Evolutionary conservation across 139 green algal genomes (phyloP), one percentile per base, ranked within the genome.

Genomic region (Volvox africanus): DNA sequence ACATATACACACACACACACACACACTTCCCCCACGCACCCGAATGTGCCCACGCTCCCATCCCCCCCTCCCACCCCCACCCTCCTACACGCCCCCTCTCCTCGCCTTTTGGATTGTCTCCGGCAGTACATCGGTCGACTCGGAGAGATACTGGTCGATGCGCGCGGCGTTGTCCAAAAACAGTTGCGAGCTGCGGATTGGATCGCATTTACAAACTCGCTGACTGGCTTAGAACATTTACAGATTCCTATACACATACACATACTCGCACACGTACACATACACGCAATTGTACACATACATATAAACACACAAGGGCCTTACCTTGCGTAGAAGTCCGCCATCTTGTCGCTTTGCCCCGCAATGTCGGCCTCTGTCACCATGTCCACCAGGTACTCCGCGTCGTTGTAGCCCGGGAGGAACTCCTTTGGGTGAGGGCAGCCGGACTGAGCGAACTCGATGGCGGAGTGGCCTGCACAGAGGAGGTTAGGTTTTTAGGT

Each of bases 381-480:
- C 76, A 96, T 79, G 68, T 96, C 93, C 65, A 95, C 91, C 80
- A 97, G 81, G 92, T 92, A 96, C 84, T 97, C 95, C 17, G 94
- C 93, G 61, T 95, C 89, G 82, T 95, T 97, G 83, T 93, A 79
- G 28, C 68, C 79, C 18, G 77, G 83, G 68, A 88, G 68, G 76
- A 55, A 91, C 79, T 91, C 90, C 90, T 93, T 93, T 14, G 91
- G 65, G 61, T 89, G 78, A 61, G 91, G 32, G 61, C 80, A 92
- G 33, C 68, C 81, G 16, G 26, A 50, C 32, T 44, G 86, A 0
- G 81, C 91, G 68, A 93, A 93, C 22, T 79, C 71, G n/a, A 92
- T 79, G 35, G 81, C 85, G 3, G 18, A 44, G 44, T 84, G 85
- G 85, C 69, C 85, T 89, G 85, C 33, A 9, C 1, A 65, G 11